Evolutionary conservation across 2,329 filamentous ascomycete genomes (phyloP), one percentile per base, ranked within the genome.

Genomic region (Phyllosticta ampelicida): DNA sequence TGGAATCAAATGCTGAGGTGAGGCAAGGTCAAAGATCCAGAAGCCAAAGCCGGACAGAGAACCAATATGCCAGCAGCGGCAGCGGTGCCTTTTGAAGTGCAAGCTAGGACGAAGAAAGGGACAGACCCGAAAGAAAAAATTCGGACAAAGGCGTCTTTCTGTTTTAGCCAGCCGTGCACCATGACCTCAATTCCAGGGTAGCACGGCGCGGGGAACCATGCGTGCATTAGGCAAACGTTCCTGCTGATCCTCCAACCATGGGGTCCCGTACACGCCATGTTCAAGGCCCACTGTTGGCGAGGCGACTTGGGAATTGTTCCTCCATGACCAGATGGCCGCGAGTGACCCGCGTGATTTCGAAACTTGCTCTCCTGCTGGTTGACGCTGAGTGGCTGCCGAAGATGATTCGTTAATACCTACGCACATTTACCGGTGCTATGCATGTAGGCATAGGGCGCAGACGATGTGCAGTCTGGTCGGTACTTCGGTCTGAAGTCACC

Each of bases 201-300:
- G 18, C 9, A 51, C n/a, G 10, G 21, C 18, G 51, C 55, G 50
- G 51, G 50, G 55, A 57, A 26, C 50, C 36, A 49, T 53, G 30
- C 55, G 4, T 21, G 55, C 55, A 18, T 20, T 28, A 49, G 55
- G 55, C 55, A 57, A 53, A 18, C 49, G 51, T 53, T 57, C 55
- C 55, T 57, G 55, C 55, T 57, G 55, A 57, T 57, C 55, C 55
- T 57, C 49, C 55, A 30, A 20, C 36, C 36, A 36, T 3, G 18
- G 30, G 49, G 49, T 49, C 36, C 30, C 26, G 26, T 30, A 10
- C 55, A 55, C 48, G 54, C 54, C 44, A 30, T 28, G 6, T 21
- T 21, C 23, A 23, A 9, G 18, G 20, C 20, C 53, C 13, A n/a
- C 36, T n/a, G 53, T 55, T 49, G 53, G 48, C 36, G 53, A 55